Evolutionary conservation across 352 stramenopile genomes (phyloP), one percentile per base, ranked within the genome.

Genomic region (Heterotrichella gracilis): DNA sequence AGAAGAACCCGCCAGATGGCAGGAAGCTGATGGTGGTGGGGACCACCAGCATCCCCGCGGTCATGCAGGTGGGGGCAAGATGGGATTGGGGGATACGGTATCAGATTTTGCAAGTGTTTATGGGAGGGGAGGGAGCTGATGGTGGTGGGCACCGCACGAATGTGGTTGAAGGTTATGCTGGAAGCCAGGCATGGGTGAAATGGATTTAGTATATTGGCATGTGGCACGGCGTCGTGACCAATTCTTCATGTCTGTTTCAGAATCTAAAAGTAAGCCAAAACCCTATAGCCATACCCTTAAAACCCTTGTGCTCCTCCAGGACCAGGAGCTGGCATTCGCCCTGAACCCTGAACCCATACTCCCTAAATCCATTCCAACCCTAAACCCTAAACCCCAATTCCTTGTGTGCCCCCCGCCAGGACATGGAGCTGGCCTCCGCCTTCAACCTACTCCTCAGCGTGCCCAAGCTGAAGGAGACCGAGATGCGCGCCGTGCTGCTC

Each of bases 91-190:
- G 39, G 14, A 63, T 63, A 71, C 17, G 70, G 69, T 4, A 63
- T 73, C 17, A 53, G 70, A 17, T 67, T 73, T 21, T 22, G 41
- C 0, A 32, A 73, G 68, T 63, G 64, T 20, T 71, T 73, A 2
- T 68, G 69, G 22, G 25, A 69, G 23, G 70, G 69, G 32, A 64
- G 68, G 20, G 20, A 78, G 4, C 76, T 98, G 3, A 78, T 96
- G 41, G 82, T 96, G 39, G 90, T 98, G 68, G 89, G 86, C 68
- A 90, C 94, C 19, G 95, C 88, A n/a, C n/a, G n/a, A n/a, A n/a
- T n/a, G n/a, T n/a, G n/a, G n/a, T n/a, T n/a, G n/a, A n/a, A n/a
- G n/a, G n/a, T n/a, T n/a, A n/a, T n/a, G n/a, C n/a, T n/a, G n/a
- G n/a, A n/a, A n/a, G n/a, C n/a, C n/a, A n/a, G n/a, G n/a, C n/a